Evolutionary conservation across 805 yeast genomes (phyloP), one percentile per base, ranked within the genome.

Genomic region (Sungouiella blattae): DNA sequence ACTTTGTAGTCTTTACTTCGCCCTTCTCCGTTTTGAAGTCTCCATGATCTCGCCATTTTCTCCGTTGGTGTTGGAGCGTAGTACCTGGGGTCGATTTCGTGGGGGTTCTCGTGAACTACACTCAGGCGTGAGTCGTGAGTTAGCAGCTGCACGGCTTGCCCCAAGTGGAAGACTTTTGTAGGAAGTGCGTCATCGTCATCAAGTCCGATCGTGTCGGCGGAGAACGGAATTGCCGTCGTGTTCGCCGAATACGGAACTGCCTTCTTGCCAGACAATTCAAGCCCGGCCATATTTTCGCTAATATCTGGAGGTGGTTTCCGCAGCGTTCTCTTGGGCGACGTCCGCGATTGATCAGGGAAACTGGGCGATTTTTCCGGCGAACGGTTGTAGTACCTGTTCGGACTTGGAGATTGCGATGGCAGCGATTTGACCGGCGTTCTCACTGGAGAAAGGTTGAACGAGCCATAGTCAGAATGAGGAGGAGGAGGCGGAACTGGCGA

Each of bases 31-130:
- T 40, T 41, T 35, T 52, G 58, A 17, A 58, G 43, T 12, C 59
- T 42, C 20, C 49, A 30, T 8, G 44, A 47, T 24, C 48, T 46
- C 14, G 50, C 46, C 9, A 65, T 49, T 37, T 64, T 69, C 36
- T 71, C 75, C 29, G 62, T 58, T 2, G 78, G 77, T 0, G 73
- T 62, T 4, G 78, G 78, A 0, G 77, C 77, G 40, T 68, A 59
- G 40, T 54, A 64, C 32, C 50, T 53, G 5, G 69, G 67, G 23
- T 53, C 57, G 12, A 60, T 52, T 12, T 50, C 53, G 31, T 49
- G 41, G n/a, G 46, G 39, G 15, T 41, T 37, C 4, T 18, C 14
- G 28, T 40, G 47, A 6, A 28, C 22, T 12, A 6, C 18, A 15
- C 11, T 15, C 1, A 28, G 12, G 11, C 21, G 32, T 17, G 37